phyloP scores from a whole-genome alignment of 257 asterid species.

The Ilex asprella region DNA sequence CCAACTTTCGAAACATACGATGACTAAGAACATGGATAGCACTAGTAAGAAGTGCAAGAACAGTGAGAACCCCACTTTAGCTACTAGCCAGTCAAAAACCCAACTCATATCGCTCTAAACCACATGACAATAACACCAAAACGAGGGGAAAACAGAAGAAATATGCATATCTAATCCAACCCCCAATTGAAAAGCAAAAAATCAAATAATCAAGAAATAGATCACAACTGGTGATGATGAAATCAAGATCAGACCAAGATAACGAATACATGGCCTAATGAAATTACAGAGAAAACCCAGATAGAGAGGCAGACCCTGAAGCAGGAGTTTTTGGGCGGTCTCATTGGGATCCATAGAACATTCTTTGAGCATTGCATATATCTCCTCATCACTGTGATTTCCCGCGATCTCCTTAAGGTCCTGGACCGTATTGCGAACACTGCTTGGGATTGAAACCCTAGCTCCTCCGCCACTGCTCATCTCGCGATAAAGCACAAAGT shows the following conservation, averaged over 20 bases:
- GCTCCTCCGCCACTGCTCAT: constrained; percentile 15
- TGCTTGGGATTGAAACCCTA: constrained; percentile 74
- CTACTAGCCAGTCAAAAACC: no score
- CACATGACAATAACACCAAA: no score
- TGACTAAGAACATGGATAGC: no score
- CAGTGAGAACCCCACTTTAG: no score
- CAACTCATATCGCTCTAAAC: no score
- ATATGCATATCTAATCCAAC: no score
- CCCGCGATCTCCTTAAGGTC: constrained; percentile 80
- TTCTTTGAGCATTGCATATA: constrained; percentile 84
- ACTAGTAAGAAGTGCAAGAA: no score
- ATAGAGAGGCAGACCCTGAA: constrained; percentile 44
- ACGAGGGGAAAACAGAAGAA: no score
- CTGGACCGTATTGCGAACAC: constrained; percentile 66
- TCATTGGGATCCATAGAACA: constrained; percentile 97
- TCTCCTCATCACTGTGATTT: constrained; percentile 83
- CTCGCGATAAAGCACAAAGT: neutral
- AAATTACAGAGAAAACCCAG: neutral
- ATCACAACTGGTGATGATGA: no score
- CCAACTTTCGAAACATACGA: no score
- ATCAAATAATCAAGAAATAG: neutral
- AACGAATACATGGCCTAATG: neutral
- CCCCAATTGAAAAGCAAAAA: constrained; percentile 1
- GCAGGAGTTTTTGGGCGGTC: constrained; percentile 71
- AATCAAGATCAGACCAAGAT: neutral